Evolutionary conservation across 805 yeast genomes (phyloP), one percentile per base, ranked within the genome.

Genomic region (Teunomyces gatunensis): DNA sequence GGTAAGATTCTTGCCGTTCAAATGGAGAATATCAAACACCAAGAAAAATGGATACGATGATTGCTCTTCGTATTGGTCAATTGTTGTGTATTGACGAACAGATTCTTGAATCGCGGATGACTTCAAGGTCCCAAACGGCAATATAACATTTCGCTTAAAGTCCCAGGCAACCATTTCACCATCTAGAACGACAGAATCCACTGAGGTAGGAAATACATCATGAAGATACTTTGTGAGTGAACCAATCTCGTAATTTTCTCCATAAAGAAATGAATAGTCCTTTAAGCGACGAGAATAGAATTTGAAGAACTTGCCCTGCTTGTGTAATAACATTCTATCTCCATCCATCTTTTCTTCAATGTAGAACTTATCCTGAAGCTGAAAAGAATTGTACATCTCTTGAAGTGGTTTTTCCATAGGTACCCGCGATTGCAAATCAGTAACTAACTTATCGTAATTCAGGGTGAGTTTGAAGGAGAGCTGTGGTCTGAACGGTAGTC

Each of bases 101-200:
- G 78, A 61, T 42, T 77, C 81, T 54, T 78, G 80, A 4, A 78
- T 59, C 0, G 92, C 92, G 12, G 87, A 78, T 4, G 85, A 74
- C 59, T 87, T 87, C 25, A 94, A 77, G 1, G 87, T 78, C 0
- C 96, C 95, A 69, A 89, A 89, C 0, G 97, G 96, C 18, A 90
- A 68, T 3, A 89, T 73, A 1, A 68, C 67, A 30, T 77, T 61
- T 47, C 73, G 66, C 40, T 64, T 70, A 45, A 80, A 79, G 64
- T 91, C 96, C 77, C 81, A 90, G 0, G 95, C 89, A 1, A 92
- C 83, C 92, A 92, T 88, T 64, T 92, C 99, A 0, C 98, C 97
- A 67, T 92, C 99, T 4, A 92, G 58, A 5, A 86, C 74, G 18
- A 71, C 53, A 53, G 65, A 61, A 5, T 62, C 60, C 4, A 79